These are phyloP conservation scores for Endocarpon pusillum DNA, from an alignment of 495 filamentous ascomycete species.

Conservation along the genomic window DNA sequence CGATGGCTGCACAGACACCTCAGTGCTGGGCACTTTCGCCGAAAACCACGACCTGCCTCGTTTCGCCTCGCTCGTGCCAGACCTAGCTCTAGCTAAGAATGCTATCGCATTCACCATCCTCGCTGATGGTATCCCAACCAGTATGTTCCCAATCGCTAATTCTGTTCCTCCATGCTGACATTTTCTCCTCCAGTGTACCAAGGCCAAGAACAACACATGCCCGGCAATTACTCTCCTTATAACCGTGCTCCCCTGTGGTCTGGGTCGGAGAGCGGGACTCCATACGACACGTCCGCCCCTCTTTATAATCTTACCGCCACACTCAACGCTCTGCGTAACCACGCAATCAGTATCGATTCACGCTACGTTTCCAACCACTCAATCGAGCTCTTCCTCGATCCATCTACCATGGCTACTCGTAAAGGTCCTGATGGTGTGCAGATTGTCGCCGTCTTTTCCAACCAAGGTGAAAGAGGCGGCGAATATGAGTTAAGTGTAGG, in stretches of 20 bases:
- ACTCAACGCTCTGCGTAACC: slow-evolving; percentile 40
- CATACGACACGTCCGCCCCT: slow-evolving; percentile 33
- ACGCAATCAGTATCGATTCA: slow-evolving; percentile 29
- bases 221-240: slow-evolving; percentile 36
- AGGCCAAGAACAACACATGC: slow-evolving; percentile 52
- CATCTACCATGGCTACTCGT: slow-evolving; percentile 34
- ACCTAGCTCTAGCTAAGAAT: slow-evolving; percentile 34
- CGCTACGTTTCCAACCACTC: slow-evolving; percentile 32
- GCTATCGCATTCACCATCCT: slow-evolving; percentile 51
- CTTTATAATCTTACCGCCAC: slow-evolving; percentile 39
- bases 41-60: slow-evolving; percentile 53
- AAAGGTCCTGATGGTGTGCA: slow-evolving; percentile 35
- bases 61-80: slow-evolving; percentile 34
- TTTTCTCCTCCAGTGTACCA: too few species aligned
- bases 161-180: too few species aligned
- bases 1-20: slow-evolving; percentile 30
- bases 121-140: slow-evolving; percentile 39
- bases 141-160: too few species aligned
- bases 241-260: slow-evolving; percentile 59
- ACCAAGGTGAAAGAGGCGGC: slow-evolving; percentile 28
- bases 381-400: slow-evolving; percentile 30
- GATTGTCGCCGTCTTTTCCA: slow-evolving; percentile 38
- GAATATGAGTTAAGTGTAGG: slow-evolving; percentile 25
- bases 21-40: slow-evolving; percentile 43
- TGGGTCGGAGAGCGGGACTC: too few species aligned